Conservation (phyloP, 495 filamentous ascomycete genomes). For the Lentithecium fluviatile region DNA sequence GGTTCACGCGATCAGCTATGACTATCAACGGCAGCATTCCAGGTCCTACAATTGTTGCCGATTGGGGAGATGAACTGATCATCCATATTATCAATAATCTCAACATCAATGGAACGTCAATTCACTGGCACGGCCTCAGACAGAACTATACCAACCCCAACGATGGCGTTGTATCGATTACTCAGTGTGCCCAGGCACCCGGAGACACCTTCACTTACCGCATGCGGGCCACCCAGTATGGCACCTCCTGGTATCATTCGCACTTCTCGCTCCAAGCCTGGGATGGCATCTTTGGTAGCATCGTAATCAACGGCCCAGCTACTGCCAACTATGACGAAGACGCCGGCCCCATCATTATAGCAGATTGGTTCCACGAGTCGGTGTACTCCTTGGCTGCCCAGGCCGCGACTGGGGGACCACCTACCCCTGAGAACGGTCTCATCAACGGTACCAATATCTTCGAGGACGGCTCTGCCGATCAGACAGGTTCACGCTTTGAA, state of each 20-base stretch:
- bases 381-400: not conserved
- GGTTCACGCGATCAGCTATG: slow-evolving; percentile 43
- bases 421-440: slow-evolving; percentile 48
- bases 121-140: slow-evolving; percentile 49
- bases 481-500: slow-evolving; percentile 44
- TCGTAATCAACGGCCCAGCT: slow-evolving; percentile 52
- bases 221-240: slow-evolving; percentile 38
- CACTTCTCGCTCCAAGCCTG: slow-evolving; percentile 44
- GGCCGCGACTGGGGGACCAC: slow-evolving; percentile 40
- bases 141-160: slow-evolving; percentile 50
- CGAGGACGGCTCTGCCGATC: slow-evolving; percentile 15
- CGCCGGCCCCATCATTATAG: slow-evolving; percentile 50
- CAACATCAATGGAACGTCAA: slow-evolving; percentile 42
- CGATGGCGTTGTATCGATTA: slow-evolving; percentile 49
- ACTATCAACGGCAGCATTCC: slow-evolving; percentile 36
- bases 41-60: slow-evolving; percentile 34
- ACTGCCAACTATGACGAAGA: slow-evolving; percentile 55
- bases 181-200: slow-evolving; percentile 47
- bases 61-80: slow-evolving; percentile 37
- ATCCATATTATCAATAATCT: slow-evolving; percentile 39
- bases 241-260: slow-evolving; percentile 45
- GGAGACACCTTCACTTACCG: slow-evolving; percentile 43
- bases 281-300: slow-evolving; percentile 38
- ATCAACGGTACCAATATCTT: slow-evolving; percentile 48
- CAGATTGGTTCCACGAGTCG: slow-evolving; percentile 49